Conservation (phyloP, 495 filamentous ascomycete species). For the Xylaria cubensis region DNA sequence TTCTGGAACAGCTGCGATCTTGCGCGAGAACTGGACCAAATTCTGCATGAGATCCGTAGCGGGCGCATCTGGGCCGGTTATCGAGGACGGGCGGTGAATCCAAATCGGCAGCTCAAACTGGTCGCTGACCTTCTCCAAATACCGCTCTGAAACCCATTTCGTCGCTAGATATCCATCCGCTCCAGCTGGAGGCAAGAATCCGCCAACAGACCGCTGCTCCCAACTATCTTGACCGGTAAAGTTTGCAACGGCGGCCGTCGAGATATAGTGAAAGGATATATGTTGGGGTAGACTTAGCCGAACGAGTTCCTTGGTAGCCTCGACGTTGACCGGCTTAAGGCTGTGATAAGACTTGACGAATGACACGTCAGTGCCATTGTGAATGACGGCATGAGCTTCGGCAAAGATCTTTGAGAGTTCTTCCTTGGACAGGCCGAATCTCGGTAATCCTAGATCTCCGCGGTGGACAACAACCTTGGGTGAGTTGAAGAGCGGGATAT, state of each 20-base stretch:
- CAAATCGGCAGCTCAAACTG: not conserved
- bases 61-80: not conserved
- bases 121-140: not conserved
- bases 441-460: not conserved
- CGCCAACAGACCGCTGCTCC: not conserved
- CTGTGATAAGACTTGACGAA: constrained; percentile 56
- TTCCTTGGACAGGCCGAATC: not conserved
- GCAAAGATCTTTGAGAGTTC: not conserved
- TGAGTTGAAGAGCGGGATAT: too few species aligned
- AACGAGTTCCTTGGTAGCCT: constrained; percentile 48
- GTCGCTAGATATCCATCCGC: not conserved
- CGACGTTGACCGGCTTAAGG: constrained; percentile 53
- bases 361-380: constrained; percentile 60
- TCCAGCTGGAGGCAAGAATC: not conserved
- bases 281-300: constrained; percentile 39
- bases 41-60: not conserved
- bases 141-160: not conserved
- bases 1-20: not conserved
- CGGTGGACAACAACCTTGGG: too few species aligned
- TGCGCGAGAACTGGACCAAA: not conserved
- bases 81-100: not conserved
- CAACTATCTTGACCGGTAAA: not conserved
- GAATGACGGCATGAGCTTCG: constrained; percentile 50
- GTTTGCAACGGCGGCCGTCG: constrained; percentile 44
- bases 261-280: constrained; percentile 60